Conservation (phyloP, 192 early-diverging fungal species). For the Haplosporangium gracile region DNA sequence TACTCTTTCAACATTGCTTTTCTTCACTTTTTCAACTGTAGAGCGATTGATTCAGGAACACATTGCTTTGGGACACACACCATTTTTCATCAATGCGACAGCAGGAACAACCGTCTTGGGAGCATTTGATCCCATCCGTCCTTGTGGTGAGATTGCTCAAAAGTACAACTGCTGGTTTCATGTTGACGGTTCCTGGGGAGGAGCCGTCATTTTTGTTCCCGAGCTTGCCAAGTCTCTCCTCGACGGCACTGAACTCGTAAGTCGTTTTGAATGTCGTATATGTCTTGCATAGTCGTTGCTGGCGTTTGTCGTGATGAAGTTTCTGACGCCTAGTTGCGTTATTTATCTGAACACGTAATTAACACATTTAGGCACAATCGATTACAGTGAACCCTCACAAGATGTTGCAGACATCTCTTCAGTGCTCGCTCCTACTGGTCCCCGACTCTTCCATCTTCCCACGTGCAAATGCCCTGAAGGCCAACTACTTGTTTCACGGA, state of each 20-base stretch:
- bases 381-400: conserved; percentile 88
- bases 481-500: conserved; percentile 79
- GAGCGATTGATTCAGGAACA: conserved; percentile 60
- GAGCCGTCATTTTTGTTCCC: conserved; percentile 72
- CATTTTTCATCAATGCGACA: conserved; percentile 88
- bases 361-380: conserved; percentile 66
- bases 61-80: conserved; percentile 62
- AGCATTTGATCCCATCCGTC: conserved; percentile 79
- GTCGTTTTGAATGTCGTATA: not conserved
- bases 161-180: conserved; percentile 80
- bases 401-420: conserved; percentile 81
- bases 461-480: conserved; percentile 71
- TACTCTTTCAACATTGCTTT: not conserved
- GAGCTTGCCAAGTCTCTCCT: conserved; percentile 58
- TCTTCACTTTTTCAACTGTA: conserved; percentile 15
- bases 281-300: not conserved
- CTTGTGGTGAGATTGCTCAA: conserved; percentile 68
- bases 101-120: conserved; percentile 89
- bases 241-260: conserved; percentile 64
- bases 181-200: conserved; percentile 87
- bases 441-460: conserved; percentile 67
- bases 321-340: not conserved
- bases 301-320: no score
- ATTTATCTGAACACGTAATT: conserved; percentile 4
- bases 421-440: conserved; percentile 82